Evolutionary conservation across 2,329 filamentous ascomycete genomes (phyloP).

Genomic region (Pseudophaeomoniella oleicola): DNA sequence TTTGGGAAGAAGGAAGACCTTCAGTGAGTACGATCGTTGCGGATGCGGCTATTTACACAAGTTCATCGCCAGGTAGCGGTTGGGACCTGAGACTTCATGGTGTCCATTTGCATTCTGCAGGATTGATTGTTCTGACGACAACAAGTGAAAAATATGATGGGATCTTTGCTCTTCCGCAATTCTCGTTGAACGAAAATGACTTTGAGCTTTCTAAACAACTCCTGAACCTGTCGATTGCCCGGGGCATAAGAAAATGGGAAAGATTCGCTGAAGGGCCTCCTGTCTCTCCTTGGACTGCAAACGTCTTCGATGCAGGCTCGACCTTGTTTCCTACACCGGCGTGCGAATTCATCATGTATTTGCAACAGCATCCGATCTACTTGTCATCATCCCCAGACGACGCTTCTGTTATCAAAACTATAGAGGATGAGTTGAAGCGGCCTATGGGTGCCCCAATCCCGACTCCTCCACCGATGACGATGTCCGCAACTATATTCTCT

Average conservation of each 20-base stretch:
- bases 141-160: conserved; percentile 92
- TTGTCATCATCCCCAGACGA: conserved; percentile 11
- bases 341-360: conserved; percentile 80
- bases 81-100: conserved; percentile 73
- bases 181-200: conserved; percentile 45
- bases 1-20: conserved; percentile 15
- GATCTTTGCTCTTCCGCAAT: conserved; percentile 75
- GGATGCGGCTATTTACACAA: conserved; percentile 58
- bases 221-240: conserved; percentile 57
- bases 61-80: conserved; percentile 52
- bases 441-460: conserved; percentile 43
- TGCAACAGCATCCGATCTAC: conserved; percentile 44
- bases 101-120: conserved; percentile 71
- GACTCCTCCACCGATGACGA: conserved; percentile 34
- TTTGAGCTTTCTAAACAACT: conserved; percentile 47
- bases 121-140: conserved; percentile 67
- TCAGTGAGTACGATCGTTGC: conserved; percentile 53
- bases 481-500: conserved; percentile 48
- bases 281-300: neutral
- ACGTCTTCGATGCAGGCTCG: conserved; percentile 3
- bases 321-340: conserved; percentile 45
- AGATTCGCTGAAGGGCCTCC: conserved; percentile 17
- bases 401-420: conserved; percentile 29
- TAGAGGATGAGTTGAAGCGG: conserved; percentile 45
- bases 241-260: conserved; percentile 48